These are phyloP conservation scores for Musa itinerans DNA, from an alignment of 176 grass and related monocot genomes.

Conservation along the genomic window DNA sequence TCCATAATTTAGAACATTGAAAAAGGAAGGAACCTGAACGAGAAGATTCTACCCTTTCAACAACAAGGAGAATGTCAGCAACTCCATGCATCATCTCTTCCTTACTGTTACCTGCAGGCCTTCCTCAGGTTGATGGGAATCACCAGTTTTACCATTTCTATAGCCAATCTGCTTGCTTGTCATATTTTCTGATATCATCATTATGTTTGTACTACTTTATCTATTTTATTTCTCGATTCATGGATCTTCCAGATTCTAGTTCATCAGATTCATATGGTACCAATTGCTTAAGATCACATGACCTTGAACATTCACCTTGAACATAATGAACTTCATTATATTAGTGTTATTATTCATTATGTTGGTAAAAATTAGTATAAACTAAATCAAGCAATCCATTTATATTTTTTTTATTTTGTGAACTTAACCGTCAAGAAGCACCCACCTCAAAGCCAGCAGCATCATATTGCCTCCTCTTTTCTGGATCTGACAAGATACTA, in stretches of 20 bases:
- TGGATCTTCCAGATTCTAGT: not conserved
- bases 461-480: constrained; percentile 96
- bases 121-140: no score
- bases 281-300: not conserved
- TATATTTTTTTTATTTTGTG: not conserved
- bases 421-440: not conserved
- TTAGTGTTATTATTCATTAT: no score
- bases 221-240: not conserved
- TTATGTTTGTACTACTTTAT: not conserved
- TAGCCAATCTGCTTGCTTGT: not conserved
- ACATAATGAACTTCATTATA: no score
- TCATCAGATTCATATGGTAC: not conserved
- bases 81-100: not conserved
- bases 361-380: not conserved
- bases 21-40: not conserved
- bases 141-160: not conserved
- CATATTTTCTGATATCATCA: not conserved
- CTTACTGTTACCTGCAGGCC: not conserved
- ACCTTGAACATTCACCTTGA: not conserved
- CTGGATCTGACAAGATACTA: constrained; percentile 93
- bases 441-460: constrained; percentile 93
- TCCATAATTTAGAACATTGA: not conserved
- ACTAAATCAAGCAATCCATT: not conserved
- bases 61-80: not conserved
- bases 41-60: not conserved